phyloP scores from a whole-genome alignment of 306 rosid species.

The Castanea mollissima region DNA sequence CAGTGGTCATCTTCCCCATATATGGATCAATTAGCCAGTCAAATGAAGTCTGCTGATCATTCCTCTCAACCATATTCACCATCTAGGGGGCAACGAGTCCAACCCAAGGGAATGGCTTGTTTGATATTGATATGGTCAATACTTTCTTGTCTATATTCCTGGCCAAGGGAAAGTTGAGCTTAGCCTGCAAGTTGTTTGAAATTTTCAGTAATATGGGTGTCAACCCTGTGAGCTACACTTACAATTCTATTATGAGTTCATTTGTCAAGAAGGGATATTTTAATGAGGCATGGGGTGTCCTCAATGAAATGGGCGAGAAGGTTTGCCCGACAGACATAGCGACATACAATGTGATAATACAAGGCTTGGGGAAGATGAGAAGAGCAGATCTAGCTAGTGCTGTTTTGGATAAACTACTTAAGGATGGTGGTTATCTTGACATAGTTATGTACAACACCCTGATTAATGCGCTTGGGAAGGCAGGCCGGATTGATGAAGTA shows the following conservation, averaged over 20 bases:
- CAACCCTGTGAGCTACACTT: slow-evolving; percentile 68
- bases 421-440: slow-evolving; percentile 91
- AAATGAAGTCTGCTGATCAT: slow-evolving; percentile 29
- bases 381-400: slow-evolving; percentile 89
- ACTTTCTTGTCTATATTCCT: slow-evolving; percentile 81
- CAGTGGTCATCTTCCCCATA: slow-evolving; percentile 84
- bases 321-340: slow-evolving; percentile 81
- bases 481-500: slow-evolving; percentile 68
- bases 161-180: slow-evolving; percentile 80
- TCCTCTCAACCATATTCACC: slow-evolving; percentile 44
- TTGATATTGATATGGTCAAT: slow-evolving; percentile 81
- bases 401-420: slow-evolving; percentile 72
- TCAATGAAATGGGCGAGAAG: slow-evolving; percentile 72
- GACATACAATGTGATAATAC: slow-evolving; percentile 83
- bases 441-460: slow-evolving; percentile 90
- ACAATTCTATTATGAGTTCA: slow-evolving; percentile 85
- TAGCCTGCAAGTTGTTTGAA: slow-evolving; percentile 91
- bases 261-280: slow-evolving; percentile 91
- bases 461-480: slow-evolving; percentile 86
- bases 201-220: slow-evolving; percentile 72
- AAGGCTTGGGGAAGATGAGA: slow-evolving; percentile 93
- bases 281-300: slow-evolving; percentile 71
- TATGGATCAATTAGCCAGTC: slow-evolving; percentile 72
- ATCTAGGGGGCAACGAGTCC: slow-evolving; percentile 61
- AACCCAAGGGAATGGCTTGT: slow-evolving; percentile 47